Evolutionary conservation across 495 filamentous ascomycete species (phyloP).

Genomic region (Hypomontagnella submonticulosa): DNA sequence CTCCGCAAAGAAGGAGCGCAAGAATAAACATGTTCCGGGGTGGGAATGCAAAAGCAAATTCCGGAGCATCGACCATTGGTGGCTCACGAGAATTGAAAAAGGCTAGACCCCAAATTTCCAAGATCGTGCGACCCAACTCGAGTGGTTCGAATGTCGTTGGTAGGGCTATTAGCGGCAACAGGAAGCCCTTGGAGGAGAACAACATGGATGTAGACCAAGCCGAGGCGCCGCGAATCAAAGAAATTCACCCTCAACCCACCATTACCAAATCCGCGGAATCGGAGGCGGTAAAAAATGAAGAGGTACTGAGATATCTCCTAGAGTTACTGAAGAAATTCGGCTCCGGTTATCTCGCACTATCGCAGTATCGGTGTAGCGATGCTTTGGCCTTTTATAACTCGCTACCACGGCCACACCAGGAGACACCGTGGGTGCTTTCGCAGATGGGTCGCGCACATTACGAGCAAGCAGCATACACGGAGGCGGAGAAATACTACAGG

Average conservation of each 20-base stretch:
- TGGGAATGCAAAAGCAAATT: constrained; percentile 67
- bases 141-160: constrained; percentile 77
- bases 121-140: constrained; percentile 61
- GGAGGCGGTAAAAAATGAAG: constrained; percentile 70
- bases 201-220: constrained; percentile 70
- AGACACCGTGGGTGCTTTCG: constrained; percentile 94
- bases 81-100: constrained; percentile 80
- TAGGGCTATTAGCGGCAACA: constrained; percentile 87
- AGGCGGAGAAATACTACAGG: constrained; percentile 86
- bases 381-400: constrained; percentile 76
- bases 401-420: constrained; percentile 78
- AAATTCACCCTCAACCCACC: constrained; percentile 46
- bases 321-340: constrained; percentile 87
- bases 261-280: constrained; percentile 57
- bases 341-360: constrained; percentile 77
- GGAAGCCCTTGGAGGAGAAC: constrained; percentile 73
- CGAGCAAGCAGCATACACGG: constrained; percentile 83
- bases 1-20: constrained; percentile 80
- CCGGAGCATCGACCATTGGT: constrained; percentile 66
- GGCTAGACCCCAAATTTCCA: constrained; percentile 70
- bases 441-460: constrained; percentile 90
- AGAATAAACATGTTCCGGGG: constrained; percentile 73
- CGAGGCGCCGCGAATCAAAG: constrained; percentile 64
- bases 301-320: constrained; percentile 79
- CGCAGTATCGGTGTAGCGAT: constrained; percentile 79